Evolutionary conservation across 2,329 filamentous ascomycete genomes (phyloP), one percentile per base, ranked within the genome.

Genomic region (Trichoderma afroharzianum): DNA sequence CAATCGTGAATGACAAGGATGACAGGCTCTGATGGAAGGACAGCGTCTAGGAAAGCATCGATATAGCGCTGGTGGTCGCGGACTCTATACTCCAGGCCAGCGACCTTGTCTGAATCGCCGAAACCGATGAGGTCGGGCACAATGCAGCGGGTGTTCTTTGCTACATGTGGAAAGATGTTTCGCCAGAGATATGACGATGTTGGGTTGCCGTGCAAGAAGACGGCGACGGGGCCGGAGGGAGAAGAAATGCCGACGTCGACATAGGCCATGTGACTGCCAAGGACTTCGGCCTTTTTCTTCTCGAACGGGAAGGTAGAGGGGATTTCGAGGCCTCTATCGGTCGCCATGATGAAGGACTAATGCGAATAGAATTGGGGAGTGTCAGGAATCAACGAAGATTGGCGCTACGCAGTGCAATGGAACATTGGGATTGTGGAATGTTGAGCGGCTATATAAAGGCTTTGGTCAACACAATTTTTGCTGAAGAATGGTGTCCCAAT

Each of bases 171-270:
- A 6, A 61, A 68, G 36, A 61, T 28, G 39, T 68, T 68, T 9
- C 66, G 66, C 55, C 66, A 68, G n/a, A 61, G 66, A 61, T 68
- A 61, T 8, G 55, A 68, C 9, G 66, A 68, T 6, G 36, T 68
- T 33, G 55, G 66, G n/a, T 68, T 68, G 32, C 64, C 64, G 21
- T 68, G 64, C 4, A 68, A 9, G 30, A 68, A 68, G 4, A 68
- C 53, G 18, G 24, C 53, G 3, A 30, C 55, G 6, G 53, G 50
- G 26, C 39, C 15, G 8, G 53, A 47, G 6, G 36, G n/a, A n/a
- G 36, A 68, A 58, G 64, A 36, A 2, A 36, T 33, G 12, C 64
- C 53, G 3, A 68, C 7, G 6, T 59, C 64, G 33, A 68, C 53
- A 14, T 68, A 59, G 36, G 64, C 64, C 36, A 68, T 68, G 28